Percentiles rank a stretch among this genome's conserved stretches.
These are phyloP conservation scores for Ophidiomyces ophidiicola DNA, from an alignment of 2,329 filamentous ascomycete genomes.

Conservation along the genomic window DNA sequence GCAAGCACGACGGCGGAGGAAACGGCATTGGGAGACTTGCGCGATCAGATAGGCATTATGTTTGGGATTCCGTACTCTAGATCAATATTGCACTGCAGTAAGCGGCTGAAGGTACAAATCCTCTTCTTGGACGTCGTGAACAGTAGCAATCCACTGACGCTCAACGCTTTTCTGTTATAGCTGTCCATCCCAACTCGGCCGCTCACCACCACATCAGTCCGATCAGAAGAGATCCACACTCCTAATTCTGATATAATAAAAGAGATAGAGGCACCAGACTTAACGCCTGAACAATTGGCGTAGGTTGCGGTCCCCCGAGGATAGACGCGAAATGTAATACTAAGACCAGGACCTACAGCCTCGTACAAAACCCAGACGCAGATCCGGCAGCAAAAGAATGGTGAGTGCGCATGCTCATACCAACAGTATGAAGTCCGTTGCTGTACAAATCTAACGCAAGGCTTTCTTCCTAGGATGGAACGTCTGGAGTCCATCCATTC, in stretches of 20 bases:
- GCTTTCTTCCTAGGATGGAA: conserved; percentile 22
- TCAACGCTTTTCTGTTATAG: neutral
- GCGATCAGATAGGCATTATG: conserved; percentile 10
- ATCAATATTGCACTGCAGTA: conserved; percentile 10
- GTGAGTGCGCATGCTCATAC: neutral
- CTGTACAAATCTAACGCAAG: neutral
- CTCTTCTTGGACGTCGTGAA: neutral
- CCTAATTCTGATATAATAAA: neutral
- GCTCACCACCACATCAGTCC: conserved; percentile 5
- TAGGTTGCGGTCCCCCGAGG: neutral
- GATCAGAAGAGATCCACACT: neutral
- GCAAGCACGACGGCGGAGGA: neutral
- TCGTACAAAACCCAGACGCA: conserved; percentile 6
- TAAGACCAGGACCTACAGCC: neutral
- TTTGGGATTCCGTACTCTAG: conserved; percentile 14
- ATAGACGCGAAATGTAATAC: neutral
- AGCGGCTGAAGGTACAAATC: conserved; percentile 12
- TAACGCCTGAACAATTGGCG: conserved; percentile 1
- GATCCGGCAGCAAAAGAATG: conserved; percentile 7
- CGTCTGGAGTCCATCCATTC: conserved; percentile 25
- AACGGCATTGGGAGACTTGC: neutral
- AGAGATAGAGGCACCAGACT: conserved; percentile 1
- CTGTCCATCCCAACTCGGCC: conserved; percentile 8
- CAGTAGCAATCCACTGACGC: neutral
- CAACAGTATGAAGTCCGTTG: neutral